Evolutionary conservation across 176 grass and related monocot species (phyloP), one percentile per base, ranked within the genome.

Genomic region (Ananas comosus): DNA sequence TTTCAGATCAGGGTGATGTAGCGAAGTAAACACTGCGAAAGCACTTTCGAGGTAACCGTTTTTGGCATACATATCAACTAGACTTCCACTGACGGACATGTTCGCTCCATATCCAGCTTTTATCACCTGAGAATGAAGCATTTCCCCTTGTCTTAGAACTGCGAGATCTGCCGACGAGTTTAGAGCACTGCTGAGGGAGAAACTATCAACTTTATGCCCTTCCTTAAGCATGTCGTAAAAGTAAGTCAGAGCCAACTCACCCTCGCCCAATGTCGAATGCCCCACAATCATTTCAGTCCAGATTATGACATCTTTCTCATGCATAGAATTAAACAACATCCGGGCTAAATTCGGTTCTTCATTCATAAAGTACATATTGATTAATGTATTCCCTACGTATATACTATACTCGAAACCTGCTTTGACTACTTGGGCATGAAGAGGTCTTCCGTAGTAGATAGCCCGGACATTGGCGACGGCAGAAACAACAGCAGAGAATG

Each of bases 281-380:
- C 81, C 92, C 9, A 88, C 86, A 77, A 92, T 82, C 93, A 96
- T 96, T 80, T 96, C 93, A 1, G 88, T 96, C 93, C 93, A 96
- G 76, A 96, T 85, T 69, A 90, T 85, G 49, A 78, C 86, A 96
- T 92, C 93, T 81, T 89, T 92, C 56, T 77, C 67, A 0, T 13
- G 42, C 68, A 85, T 24, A n/a, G 47, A 81, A 72, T 76, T 73
- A 42, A 96, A 96, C 72, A 96, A 53, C 78, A 56, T 70, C 65
- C 57, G 81, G 56, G 93, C 79, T 70, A 76, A 88, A 2, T 9
- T 13, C 12, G 81, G 28, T 13, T 92, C 83, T 2, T 81, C 77
- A 7, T 92, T 92, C 67, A 80, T 69, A 75, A 96, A 96, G 64
- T 96, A 96, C 88, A 96, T 96, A 48, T 90, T 92, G 78, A 96